These are phyloP conservation scores for Globisporangium recalcitrans DNA, from an alignment of 352 stramenopile genomes.

Conservation along the genomic window DNA sequence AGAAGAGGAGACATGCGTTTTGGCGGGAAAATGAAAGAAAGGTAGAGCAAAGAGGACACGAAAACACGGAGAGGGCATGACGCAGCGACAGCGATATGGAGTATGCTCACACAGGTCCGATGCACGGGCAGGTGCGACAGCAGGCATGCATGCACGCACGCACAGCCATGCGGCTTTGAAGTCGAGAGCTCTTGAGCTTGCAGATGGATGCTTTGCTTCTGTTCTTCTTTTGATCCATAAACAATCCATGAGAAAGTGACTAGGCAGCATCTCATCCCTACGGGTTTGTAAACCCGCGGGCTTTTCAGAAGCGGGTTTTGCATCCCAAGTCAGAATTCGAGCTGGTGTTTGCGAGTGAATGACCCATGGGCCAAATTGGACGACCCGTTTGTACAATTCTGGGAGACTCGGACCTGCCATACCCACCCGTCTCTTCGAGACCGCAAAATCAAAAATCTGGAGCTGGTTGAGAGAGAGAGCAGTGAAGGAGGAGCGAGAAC, in stretches of 20 bases:
- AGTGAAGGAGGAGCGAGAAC: not conserved
- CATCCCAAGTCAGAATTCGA: not conserved
- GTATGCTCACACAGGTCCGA: not conserved
- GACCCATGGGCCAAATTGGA: not conserved
- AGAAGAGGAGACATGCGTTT: not conserved
- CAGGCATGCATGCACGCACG: not conserved
- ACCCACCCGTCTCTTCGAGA: not conserved
- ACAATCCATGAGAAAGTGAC: not conserved
- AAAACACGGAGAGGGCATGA: not conserved
- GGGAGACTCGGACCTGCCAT: not conserved
- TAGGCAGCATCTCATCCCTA: not conserved
- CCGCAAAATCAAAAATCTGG: constrained; percentile 8
- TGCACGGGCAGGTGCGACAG: not conserved
- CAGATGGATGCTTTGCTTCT: not conserved
- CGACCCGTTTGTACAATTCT: not conserved
- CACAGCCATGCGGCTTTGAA: not conserved
- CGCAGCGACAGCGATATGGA: not conserved
- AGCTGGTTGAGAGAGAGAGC: not conserved
- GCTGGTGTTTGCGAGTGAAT: not conserved
- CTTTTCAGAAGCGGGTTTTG: not conserved
- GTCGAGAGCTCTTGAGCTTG: not conserved
- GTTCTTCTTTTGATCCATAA: not conserved
- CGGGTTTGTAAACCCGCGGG: not conserved
- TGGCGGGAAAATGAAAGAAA: not conserved
- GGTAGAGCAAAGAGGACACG: not conserved